Conservation (phyloP, 2,329 filamentous ascomycete species). For the Pseudocercospora vitis region DNA sequence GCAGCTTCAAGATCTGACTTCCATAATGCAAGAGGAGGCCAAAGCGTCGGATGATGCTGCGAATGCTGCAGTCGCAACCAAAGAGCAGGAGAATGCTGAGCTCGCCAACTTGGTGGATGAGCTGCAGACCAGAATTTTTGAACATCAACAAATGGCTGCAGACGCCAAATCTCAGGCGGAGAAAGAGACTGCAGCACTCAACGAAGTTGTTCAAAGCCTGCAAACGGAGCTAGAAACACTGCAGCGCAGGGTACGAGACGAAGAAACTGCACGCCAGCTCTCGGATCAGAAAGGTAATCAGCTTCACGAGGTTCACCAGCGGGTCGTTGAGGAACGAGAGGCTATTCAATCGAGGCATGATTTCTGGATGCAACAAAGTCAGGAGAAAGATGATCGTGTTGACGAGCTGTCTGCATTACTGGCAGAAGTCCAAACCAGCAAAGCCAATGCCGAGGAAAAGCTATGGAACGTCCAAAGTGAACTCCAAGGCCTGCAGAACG, state of each 20-base stretch:
- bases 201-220: constrained; percentile 22
- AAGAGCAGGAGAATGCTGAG: constrained; percentile 26
- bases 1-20: constrained; percentile 19
- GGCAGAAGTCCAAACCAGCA: constrained; percentile 1
- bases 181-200: constrained; percentile 15
- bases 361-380: constrained; percentile 10
- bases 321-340: constrained; percentile 8
- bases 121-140: constrained; percentile 25
- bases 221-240: constrained; percentile 27
- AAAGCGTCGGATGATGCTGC: constrained; percentile 15
- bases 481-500: constrained; percentile 21
- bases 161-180: constrained; percentile 17
- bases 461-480: constrained; percentile 10
- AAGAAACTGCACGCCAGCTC: constrained; percentile 12
- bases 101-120: constrained; percentile 25
- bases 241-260: constrained; percentile 25
- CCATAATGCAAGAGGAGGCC: constrained; percentile 20
- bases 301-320: constrained; percentile 15
- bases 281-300: constrained; percentile 10
- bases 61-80: constrained; percentile 19
- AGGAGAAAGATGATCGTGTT: constrained; percentile 21
- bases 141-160: constrained; percentile 23
- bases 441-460: constrained; percentile 10
- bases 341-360: constrained; percentile 11
- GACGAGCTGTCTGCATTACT: constrained; percentile 24